These are phyloP conservation scores for Parmales sp. DNA, from an alignment of 108 stramenopile genomes.

Conservation along the genomic window DNA sequence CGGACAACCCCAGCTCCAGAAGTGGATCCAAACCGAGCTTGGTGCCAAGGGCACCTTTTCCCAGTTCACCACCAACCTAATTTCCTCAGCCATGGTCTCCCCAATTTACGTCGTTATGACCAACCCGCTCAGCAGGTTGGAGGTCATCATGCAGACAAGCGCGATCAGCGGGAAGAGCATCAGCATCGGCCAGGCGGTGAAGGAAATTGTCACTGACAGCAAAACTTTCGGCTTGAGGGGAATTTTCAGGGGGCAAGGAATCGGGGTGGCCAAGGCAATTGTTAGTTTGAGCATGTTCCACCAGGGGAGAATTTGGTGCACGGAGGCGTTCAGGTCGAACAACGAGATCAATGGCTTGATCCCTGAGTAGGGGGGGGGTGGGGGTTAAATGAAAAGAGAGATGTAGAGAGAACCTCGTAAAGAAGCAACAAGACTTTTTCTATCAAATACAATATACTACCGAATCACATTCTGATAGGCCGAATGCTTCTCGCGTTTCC, in stretches of 20 bases:
- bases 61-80: conserved; percentile 56
- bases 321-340: conserved; percentile 67
- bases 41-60: conserved; percentile 53
- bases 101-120: conserved; percentile 85
- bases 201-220: conserved; percentile 64
- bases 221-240: conserved; percentile 74
- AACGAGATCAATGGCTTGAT: conserved; percentile 65
- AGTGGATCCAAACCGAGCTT: conserved; percentile 70
- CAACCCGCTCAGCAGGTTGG: conserved; percentile 72
- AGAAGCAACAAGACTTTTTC: too few relatives aligned
- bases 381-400: too few relatives aligned
- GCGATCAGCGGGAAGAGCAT: conserved; percentile 77
- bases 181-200: conserved; percentile 56
- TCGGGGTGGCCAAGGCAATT: conserved; percentile 81
- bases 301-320: conserved; percentile 75
- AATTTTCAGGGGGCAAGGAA: conserved; percentile 81
- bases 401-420: too few relatives aligned
- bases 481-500: too few relatives aligned
- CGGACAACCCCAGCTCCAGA: conserved; percentile 80
- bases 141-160: conserved; percentile 87
- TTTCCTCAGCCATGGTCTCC: conserved; percentile 64
- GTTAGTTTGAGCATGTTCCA: conserved; percentile 75
- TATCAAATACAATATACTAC: too few relatives aligned
- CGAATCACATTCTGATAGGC: too few relatives aligned
- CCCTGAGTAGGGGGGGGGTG: too few relatives aligned